Evolutionary conservation across 2,329 filamentous ascomycete species (phyloP).

Genomic region (Chaetothyriales sp.): DNA sequence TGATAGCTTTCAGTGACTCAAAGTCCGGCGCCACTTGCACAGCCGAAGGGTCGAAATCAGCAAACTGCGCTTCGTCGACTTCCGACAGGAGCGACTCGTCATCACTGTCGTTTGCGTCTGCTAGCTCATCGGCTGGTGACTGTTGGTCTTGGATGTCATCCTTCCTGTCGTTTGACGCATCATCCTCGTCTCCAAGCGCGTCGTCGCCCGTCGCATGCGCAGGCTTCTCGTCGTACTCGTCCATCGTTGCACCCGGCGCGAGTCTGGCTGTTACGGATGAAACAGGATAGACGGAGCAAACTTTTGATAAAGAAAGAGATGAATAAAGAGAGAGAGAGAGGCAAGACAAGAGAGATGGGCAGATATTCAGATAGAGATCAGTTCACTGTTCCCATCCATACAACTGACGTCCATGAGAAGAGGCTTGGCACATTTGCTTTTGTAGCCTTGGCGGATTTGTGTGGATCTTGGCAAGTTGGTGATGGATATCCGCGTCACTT

Average conservation of each 20-base stretch:
- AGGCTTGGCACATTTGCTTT: too few relatives aligned
- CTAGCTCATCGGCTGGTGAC: slow-evolving; percentile 17
- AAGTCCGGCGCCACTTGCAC: slow-evolving; percentile 48
- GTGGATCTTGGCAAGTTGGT: too few relatives aligned
- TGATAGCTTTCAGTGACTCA: slow-evolving; percentile 44
- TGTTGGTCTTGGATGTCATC: slow-evolving; percentile 8
- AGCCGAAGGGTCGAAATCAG: slow-evolving; percentile 47
- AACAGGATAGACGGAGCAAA: slow-evolving; percentile 6
- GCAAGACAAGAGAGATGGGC: too few relatives aligned
- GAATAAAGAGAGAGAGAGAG: not conserved
- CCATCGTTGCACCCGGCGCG: not conserved
- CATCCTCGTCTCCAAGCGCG: slow-evolving; percentile 22
- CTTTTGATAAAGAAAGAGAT: too few relatives aligned
- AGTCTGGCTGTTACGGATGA: slow-evolving; percentile 1
- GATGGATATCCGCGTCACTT: too few relatives aligned
- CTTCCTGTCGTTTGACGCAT: slow-evolving; percentile 12
- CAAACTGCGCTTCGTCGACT: slow-evolving; percentile 49
- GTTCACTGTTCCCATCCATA: too few relatives aligned
- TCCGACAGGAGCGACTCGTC: slow-evolving; percentile 49
- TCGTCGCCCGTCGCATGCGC: slow-evolving; percentile 27
- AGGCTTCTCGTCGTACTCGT: slow-evolving; percentile 14
- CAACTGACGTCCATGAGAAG: too few relatives aligned
- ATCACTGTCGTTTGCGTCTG: slow-evolving; percentile 36
- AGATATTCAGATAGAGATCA: too few relatives aligned
- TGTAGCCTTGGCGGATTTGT: too few relatives aligned